A percentile compares a stretch with the other conserved stretches of the same genome.
Evolutionary conservation across 2,329 filamentous ascomycete species (phyloP).

Genomic region (Ascochyta pisi): DNA sequence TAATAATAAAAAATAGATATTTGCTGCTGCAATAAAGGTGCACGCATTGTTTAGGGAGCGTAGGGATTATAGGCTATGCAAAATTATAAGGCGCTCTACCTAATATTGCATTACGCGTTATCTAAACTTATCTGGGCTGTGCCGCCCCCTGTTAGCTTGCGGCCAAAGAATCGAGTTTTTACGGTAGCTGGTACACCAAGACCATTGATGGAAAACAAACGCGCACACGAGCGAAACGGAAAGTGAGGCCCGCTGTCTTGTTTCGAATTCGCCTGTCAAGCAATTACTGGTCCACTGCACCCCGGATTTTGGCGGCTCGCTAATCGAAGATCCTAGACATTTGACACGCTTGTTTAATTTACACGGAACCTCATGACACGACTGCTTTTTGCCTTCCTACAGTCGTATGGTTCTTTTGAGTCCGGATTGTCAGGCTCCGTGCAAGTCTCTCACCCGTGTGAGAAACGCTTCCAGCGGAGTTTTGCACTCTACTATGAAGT

Average conservation of each 20-base stretch:
- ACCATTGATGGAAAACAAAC: background rate
- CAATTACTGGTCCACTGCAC: conserved; percentile 5
- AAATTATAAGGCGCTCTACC: too few relatives aligned
- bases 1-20: too few relatives aligned
- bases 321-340: conserved; percentile 1
- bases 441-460: background rate
- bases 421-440: background rate
- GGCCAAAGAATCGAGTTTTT: too few relatives aligned
- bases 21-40: too few relatives aligned
- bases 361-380: conserved; percentile 11
- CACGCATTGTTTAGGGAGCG: too few relatives aligned
- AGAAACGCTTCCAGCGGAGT: background rate
- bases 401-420: background rate
- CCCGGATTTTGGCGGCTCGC: conserved; percentile 13
- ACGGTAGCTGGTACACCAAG: background rate
- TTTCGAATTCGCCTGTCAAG: background rate
- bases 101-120: too few relatives aligned
- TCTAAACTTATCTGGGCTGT: too few relatives aligned
- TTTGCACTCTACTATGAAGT: background rate
- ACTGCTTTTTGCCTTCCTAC: background rate
- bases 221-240: background rate
- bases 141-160: too few relatives aligned
- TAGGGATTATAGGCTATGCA: too few relatives aligned
- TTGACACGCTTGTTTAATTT: conserved; percentile 8
- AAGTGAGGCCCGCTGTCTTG: background rate